Conservation (phyloP, 2,329 filamentous ascomycete genomes). For the Ascochyta clinopodiicola region DNA sequence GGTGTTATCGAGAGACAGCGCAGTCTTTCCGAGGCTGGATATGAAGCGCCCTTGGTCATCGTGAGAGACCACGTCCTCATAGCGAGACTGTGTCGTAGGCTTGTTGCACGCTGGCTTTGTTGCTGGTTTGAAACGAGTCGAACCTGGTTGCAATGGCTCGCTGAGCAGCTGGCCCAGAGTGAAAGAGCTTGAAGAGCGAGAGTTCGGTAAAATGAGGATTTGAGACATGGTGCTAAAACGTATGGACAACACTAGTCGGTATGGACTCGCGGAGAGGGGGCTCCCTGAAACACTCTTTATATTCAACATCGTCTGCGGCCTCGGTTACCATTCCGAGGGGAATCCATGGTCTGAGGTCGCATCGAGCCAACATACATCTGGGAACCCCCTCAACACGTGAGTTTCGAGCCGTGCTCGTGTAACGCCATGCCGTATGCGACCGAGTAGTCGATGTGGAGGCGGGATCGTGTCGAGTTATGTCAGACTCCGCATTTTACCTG, state of each 20-base stretch:
- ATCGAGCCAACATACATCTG: conserved; percentile 6
- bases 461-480: conserved; percentile 9
- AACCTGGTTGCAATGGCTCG: conserved; percentile 27
- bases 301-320: not conserved
- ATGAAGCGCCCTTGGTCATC: conserved; percentile 32
- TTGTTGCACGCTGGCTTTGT: conserved; percentile 12
- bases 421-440: conserved; percentile 18
- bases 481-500: conserved; percentile 7
- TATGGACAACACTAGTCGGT: not conserved
- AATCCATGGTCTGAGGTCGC: conserved; percentile 6
- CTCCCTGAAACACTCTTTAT: not conserved
- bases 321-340: conserved; percentile 5
- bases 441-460: conserved; percentile 16
- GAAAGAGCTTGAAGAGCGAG: conserved; percentile 30
- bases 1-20: conserved; percentile 12
- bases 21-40: conserved; percentile 8
- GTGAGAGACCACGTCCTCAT: conserved; percentile 25
- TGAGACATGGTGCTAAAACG: conserved; percentile 27
- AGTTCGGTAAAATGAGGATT: conserved; percentile 31
- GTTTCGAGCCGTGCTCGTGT: conserved; percentile 17
- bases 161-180: conserved; percentile 38
- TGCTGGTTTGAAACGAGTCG: conserved; percentile 25
- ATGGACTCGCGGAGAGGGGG: conserved; percentile 1
- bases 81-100: conserved; percentile 15
- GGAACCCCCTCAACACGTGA: conserved; percentile 8